Percentiles rank a stretch among this genome's conserved stretches.
Conservation (phyloP, 768 basidiomycete genomes). For the Scleroderma citrinum region DNA sequence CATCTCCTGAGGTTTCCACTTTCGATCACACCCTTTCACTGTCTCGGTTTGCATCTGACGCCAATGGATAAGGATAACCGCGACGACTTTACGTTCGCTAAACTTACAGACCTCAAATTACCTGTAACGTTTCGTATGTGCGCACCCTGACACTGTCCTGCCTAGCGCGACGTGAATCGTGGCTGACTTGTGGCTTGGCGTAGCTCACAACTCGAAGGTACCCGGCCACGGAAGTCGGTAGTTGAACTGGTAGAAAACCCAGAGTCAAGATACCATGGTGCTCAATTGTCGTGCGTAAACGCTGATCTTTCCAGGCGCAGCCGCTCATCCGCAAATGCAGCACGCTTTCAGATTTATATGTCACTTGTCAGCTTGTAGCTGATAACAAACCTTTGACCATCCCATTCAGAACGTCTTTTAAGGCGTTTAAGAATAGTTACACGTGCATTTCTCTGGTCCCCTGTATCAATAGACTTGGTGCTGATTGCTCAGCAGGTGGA, state of each 20-base stretch:
- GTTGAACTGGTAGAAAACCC: slow-evolving; percentile 81
- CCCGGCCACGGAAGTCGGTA: slow-evolving; percentile 61
- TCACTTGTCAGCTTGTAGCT: slow-evolving; percentile 86
- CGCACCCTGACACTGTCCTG: slow-evolving; percentile 10
- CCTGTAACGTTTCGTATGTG: slow-evolving; percentile 86
- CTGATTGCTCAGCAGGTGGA: slow-evolving; percentile 58
- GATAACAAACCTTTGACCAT: slow-evolving; percentile 93
- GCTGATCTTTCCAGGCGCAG: slow-evolving; percentile 1
- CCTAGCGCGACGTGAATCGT: not conserved
- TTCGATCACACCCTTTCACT: not conserved
- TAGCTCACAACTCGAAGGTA: slow-evolving; percentile 85
- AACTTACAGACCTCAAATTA: slow-evolving; percentile 81
- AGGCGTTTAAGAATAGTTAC: slow-evolving; percentile 81
- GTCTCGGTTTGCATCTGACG: no score
- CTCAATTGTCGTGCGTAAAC: slow-evolving; percentile 61
- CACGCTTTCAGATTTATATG: slow-evolving; percentile 86
- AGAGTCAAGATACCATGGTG: slow-evolving; percentile 76
- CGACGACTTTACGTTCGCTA: slow-evolving; percentile 87
- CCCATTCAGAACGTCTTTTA: slow-evolving; percentile 88
- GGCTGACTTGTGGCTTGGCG: not conserved
- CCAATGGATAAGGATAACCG: slow-evolving; percentile 58
- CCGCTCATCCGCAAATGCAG: slow-evolving; percentile 39
- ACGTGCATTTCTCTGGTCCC: slow-evolving; percentile 40
- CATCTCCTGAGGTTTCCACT: not conserved
- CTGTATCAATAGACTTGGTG: not conserved